Evolutionary conservation across 345 rosid species (phyloP).

Genomic region (Cardamine chenopodiifolia): DNA sequence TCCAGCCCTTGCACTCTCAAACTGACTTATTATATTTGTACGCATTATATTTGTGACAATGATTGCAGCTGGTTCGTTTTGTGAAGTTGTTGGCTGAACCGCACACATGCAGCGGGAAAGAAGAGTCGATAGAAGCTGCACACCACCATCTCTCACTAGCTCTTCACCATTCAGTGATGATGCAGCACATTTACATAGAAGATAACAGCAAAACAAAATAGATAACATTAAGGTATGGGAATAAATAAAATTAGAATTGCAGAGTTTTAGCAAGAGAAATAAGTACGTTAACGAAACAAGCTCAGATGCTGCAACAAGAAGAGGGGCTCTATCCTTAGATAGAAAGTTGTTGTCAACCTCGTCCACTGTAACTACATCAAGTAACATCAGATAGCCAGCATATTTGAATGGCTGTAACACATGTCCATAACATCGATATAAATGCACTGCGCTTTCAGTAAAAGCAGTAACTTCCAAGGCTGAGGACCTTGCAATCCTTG

Average conservation of each 20-base stretch:
- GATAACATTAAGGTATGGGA: slow-evolving; percentile 25
- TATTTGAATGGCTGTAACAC: slow-evolving; percentile 94
- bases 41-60: slow-evolving; percentile 92
- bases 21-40: slow-evolving; percentile 85
- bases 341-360: slow-evolving; percentile 91
- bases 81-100: slow-evolving; percentile 94
- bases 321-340: slow-evolving; percentile 86
- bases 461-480: slow-evolving; percentile 94
- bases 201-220: slow-evolving; percentile 13
- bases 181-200: slow-evolving; percentile 71
- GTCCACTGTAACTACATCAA: slow-evolving; percentile 88
- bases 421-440: slow-evolving; percentile 81
- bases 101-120: slow-evolving; percentile 93
- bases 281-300: slow-evolving; percentile 90
- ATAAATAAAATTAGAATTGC: slow-evolving; percentile 20
- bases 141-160: slow-evolving; percentile 96
- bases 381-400: slow-evolving; percentile 99
- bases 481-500: slow-evolving; percentile 99
- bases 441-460: slow-evolving; percentile 95
- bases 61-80: slow-evolving; percentile 85
- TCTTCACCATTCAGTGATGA: slow-evolving; percentile 99
- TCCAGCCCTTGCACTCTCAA: slow-evolving; percentile 87
- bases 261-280: slow-evolving; percentile 22
- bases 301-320: slow-evolving; percentile 98
- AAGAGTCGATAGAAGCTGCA: slow-evolving; percentile 85